Percentiles rank a stretch among this genome's conserved stretches.
Evolutionary conservation across 768 basidiomycete species (phyloP).

Genomic region (Dendrothele bispora): DNA sequence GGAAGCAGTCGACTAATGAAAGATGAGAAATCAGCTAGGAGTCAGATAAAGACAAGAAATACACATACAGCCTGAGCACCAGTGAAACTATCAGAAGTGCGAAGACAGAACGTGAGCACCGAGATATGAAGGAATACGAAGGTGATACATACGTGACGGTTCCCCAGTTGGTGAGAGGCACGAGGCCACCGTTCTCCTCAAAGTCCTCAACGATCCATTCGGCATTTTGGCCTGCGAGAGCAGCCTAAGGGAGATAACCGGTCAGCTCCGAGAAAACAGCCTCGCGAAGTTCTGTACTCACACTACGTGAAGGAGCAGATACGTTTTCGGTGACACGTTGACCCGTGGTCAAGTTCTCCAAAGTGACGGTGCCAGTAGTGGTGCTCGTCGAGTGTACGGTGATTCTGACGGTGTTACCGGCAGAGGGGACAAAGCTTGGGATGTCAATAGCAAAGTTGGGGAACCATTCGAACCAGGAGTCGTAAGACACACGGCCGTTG

Average conservation of each 20-base stretch:
- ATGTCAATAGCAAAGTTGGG: constrained; percentile 1
- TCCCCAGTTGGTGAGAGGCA: constrained; percentile 11
- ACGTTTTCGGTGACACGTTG: not conserved
- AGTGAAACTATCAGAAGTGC: no score
- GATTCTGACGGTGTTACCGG: constrained; percentile 3
- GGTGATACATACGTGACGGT: constrained; percentile 30
- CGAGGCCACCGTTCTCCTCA: constrained; percentile 5
- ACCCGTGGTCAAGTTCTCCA: constrained; percentile 7
- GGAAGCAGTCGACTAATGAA: constrained; percentile 10
- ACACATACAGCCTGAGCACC: constrained; percentile 23
- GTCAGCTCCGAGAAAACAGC: not conserved
- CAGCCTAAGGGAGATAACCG: not conserved
- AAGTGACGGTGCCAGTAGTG: constrained; percentile 2
- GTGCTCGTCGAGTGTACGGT: not conserved
- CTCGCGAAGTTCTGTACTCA: not conserved
- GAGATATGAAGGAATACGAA: no score
- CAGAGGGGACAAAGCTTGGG: constrained; percentile 1
- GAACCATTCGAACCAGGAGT: constrained; percentile 4
- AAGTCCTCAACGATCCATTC: constrained; percentile 11
- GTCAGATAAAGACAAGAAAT: no score
- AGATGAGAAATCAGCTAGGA: no score
- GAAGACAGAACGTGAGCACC: no score
- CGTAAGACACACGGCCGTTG: not conserved
- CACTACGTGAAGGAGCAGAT: not conserved
- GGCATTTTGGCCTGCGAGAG: constrained; percentile 1